These are phyloP conservation scores for Acanthamoeba royreba DNA, from an alignment of 208 protist genomes.

Conservation along the genomic window DNA sequence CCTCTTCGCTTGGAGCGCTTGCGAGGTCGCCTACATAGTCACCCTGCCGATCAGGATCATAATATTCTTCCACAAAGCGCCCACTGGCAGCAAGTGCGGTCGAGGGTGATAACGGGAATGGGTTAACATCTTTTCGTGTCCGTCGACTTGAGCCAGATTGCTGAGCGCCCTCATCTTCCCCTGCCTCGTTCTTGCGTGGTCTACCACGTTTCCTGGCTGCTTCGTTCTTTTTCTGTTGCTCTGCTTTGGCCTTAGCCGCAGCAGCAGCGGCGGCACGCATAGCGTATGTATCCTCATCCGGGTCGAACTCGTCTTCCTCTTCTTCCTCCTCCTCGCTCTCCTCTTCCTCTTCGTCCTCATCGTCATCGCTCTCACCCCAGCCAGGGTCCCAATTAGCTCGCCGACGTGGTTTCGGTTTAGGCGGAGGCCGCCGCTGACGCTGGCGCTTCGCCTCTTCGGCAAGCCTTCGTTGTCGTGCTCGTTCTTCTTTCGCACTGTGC, in stretches of 20 bases:
- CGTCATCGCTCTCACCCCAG: constrained; percentile 3
- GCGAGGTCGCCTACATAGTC: background rate
- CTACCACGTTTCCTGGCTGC: background rate
- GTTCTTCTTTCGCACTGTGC: background rate
- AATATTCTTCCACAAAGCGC: background rate
- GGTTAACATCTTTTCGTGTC: background rate
- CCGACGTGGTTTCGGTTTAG: background rate
- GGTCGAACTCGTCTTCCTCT: background rate
- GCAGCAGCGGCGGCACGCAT: background rate
- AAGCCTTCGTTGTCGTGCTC: background rate
- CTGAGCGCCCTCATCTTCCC: background rate
- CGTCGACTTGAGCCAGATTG: background rate
- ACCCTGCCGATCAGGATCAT: too few species aligned
- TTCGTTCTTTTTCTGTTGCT: background rate
- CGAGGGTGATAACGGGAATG: background rate
- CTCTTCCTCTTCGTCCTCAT: background rate
- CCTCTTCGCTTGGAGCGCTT: background rate
- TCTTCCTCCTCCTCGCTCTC: background rate
- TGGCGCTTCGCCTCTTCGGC: background rate
- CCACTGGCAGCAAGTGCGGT: background rate
- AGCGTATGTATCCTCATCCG: background rate
- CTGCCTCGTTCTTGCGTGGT: background rate
- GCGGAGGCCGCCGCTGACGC: background rate
- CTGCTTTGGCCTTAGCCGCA: background rate
- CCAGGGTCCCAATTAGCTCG: background rate